phyloP scores from a whole-genome alignment of 805 yeast species.

The Barnettozyma sp. region DNA sequence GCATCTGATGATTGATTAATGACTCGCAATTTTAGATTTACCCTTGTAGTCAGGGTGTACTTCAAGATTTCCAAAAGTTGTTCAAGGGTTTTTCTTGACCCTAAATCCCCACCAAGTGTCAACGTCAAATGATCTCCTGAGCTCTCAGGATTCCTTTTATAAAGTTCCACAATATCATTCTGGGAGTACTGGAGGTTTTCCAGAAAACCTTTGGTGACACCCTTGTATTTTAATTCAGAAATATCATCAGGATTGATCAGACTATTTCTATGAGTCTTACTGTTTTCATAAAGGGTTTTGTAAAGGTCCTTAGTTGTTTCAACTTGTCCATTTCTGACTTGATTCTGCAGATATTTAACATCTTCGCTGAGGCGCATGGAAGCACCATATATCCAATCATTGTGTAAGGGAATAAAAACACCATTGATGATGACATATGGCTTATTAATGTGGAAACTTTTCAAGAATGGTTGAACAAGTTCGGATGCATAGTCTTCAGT shows the following conservation, averaged over 20 bases:
- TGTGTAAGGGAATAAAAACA: conserved; percentile 44
- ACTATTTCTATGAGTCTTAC: conserved; percentile 40
- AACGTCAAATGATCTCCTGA: conserved; percentile 29
- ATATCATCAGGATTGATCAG: conserved; percentile 44
- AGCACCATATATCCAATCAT: conserved; percentile 50
- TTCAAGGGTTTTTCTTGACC: conserved; percentile 28
- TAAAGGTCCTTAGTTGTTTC: conserved; percentile 25
- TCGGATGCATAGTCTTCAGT: conserved; percentile 19
- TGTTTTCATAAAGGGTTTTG: conserved; percentile 36
- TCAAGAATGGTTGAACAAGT: conserved; percentile 22
- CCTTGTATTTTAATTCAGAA: conserved; percentile 26
- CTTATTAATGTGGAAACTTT: conserved; percentile 34
- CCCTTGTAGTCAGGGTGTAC: conserved; percentile 20
- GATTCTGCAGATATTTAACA: conserved; percentile 24
- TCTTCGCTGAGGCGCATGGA: conserved; percentile 52
- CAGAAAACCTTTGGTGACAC: conserved; percentile 15
- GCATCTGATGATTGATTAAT: conserved; percentile 24
- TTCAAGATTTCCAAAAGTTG: conserved; percentile 39
- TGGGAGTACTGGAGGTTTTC: conserved; percentile 1
- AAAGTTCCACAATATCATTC: conserved; percentile 21
- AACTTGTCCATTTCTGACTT: conserved; percentile 24
- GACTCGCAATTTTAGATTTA: conserved; percentile 33
- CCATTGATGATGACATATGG: conserved; percentile 71
- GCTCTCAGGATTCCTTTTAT: conserved; percentile 9
- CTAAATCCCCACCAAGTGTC: conserved; percentile 57